Evolutionary conservation across 2,329 filamentous ascomycete genomes (phyloP).

Genomic region (Fonsecaea pedrosoi): DNA sequence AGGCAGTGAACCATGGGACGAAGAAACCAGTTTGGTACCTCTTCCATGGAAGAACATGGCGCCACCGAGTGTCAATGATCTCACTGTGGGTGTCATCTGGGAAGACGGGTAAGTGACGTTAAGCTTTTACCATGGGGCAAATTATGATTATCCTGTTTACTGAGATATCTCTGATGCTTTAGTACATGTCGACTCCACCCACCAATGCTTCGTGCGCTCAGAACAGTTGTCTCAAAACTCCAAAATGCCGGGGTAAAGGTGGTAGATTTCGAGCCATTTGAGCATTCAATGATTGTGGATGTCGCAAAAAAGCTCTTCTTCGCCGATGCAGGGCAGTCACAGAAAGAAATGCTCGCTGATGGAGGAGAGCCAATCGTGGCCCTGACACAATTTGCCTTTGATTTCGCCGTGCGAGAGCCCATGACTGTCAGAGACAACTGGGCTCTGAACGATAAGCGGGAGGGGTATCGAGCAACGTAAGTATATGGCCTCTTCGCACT

Average conservation of each 20-base stretch:
- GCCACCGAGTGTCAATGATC: slow-evolving; percentile 29
- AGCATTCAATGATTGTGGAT: slow-evolving; percentile 49
- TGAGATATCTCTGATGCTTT: too few species aligned
- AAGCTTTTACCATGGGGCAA: too few species aligned
- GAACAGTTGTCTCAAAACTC: slow-evolving; percentile 53
- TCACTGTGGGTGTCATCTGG: slow-evolving; percentile 68
- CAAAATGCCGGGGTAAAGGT: slow-evolving; percentile 50
- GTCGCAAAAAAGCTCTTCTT: slow-evolving; percentile 61
- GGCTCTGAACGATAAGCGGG: slow-evolving; percentile 48
- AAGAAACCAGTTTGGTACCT: slow-evolving; percentile 58
- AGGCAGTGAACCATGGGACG: slow-evolving; percentile 58
- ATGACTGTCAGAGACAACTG: slow-evolving; percentile 50
- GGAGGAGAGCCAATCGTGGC: slow-evolving; percentile 66
- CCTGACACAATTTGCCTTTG: slow-evolving; percentile 63
- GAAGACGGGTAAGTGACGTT: slow-evolving; percentile 61
- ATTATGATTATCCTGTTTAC: slow-evolving; percentile 53
- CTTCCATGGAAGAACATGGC: slow-evolving; percentile 56
- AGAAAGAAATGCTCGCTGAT: slow-evolving; percentile 57
- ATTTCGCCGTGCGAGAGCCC: slow-evolving; percentile 45
- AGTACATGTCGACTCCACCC: slow-evolving; percentile 61
- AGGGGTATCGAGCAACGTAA: slow-evolving; percentile 59
- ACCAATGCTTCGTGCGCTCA: slow-evolving; percentile 62
- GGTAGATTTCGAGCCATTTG: slow-evolving; percentile 28
- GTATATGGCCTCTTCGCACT: slow-evolving; percentile 43
- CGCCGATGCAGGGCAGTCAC: slow-evolving; percentile 65